phyloP scores from a whole-genome alignment of 2,329 filamentous ascomycete genomes.

The Botryosphaeria agaves region DNA sequence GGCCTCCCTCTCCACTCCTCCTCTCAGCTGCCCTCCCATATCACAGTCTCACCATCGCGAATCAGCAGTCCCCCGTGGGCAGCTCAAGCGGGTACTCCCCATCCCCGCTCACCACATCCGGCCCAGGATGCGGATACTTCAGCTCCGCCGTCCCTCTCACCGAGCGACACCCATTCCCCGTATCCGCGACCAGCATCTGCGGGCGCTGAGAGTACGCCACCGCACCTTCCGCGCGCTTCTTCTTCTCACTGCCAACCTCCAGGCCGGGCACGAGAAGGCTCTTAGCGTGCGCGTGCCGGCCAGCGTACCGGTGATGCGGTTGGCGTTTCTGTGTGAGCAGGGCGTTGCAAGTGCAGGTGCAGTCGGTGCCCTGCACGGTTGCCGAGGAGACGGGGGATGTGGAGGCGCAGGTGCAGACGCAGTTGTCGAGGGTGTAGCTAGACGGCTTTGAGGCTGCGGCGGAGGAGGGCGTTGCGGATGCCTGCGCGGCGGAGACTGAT shows the following conservation, averaged over 20 bases:
- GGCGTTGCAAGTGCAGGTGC: no score
- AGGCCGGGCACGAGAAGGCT: no score
- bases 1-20: no score
- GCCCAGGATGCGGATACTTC: slow-evolving; percentile 24
- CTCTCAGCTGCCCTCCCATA: no score
- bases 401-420: slow-evolving; percentile 10
- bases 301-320: slow-evolving; percentile 14
- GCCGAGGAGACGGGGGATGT: slow-evolving; percentile 8
- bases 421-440: slow-evolving; percentile 15
- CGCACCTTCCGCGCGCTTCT: slow-evolving; percentile 1
- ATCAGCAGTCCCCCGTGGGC: slow-evolving; percentile 14
- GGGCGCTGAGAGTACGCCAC: slow-evolving; percentile 21
- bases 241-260: slow-evolving; percentile 11
- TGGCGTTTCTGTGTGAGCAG: slow-evolving; percentile 8
- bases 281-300: slow-evolving; percentile 3
- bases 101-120: slow-evolving; percentile 25
- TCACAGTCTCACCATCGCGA: no score
- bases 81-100: slow-evolving; percentile 24
- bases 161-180: slow-evolving; percentile 21
- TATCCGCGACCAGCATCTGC: slow-evolving; percentile 22
- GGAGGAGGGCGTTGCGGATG: not conserved
- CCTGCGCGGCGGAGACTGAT: no score
- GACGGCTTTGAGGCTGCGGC: slow-evolving; percentile 14
- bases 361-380: no score
- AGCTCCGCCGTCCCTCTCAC: slow-evolving; percentile 21